phyloP scores from a whole-genome alignment of 331 rosid species.

The Rhamnella rubrinervis region DNA sequence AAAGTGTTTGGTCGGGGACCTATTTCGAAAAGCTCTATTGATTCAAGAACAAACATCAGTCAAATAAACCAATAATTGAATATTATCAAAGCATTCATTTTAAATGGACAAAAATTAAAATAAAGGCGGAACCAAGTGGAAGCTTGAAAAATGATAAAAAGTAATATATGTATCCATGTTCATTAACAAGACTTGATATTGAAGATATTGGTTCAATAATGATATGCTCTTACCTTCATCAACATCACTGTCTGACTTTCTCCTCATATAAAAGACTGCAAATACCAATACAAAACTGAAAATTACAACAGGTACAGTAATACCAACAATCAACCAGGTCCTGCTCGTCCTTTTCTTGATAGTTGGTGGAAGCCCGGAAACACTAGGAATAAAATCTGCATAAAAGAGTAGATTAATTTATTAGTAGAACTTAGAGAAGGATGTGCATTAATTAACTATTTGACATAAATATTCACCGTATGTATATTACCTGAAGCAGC shows the following conservation, averaged over 20 bases:
- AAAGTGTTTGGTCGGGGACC: conserved; percentile 17
- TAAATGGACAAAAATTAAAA: too few species aligned
- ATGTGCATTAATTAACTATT: not conserved
- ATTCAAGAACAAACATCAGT: not conserved
- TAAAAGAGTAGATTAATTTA: not conserved
- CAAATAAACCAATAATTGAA: too few species aligned
- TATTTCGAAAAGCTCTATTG: conserved; percentile 15
- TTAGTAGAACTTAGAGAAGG: not conserved
- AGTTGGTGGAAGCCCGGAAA: conserved; percentile 9
- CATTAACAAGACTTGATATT: not conserved
- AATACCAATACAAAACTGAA: conserved; percentile 9
- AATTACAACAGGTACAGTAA: conserved; percentile 15
- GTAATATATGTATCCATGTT: too few species aligned
- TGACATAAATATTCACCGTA: not conserved
- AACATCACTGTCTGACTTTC: not conserved
- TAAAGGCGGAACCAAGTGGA: too few species aligned
- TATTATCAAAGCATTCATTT: too few species aligned
- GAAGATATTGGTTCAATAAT: not conserved
- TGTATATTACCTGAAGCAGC: conserved; percentile 12
- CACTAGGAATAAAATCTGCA: conserved; percentile 21
- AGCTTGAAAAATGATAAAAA: too few species aligned
- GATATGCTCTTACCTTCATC: conserved; percentile 21
- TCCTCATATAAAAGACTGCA: conserved; percentile 12
- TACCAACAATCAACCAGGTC: conserved; percentile 22
- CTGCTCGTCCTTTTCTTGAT: conserved; percentile 9